Conservation (phyloP, 306 rosid genomes). For the Leucaena leucocephala region DNA sequence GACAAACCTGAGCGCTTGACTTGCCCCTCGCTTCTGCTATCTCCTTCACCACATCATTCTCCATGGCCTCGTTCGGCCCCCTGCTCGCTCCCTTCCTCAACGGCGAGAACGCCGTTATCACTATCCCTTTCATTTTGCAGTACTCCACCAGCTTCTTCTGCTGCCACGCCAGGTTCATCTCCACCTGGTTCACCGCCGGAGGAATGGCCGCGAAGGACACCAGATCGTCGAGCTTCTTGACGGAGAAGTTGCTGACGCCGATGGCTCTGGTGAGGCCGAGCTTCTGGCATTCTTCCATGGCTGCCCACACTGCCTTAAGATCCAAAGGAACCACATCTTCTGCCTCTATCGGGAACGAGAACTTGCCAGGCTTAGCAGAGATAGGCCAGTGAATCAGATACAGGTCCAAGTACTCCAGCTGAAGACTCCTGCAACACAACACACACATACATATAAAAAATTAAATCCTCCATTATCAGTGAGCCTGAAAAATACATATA, state of each 20-base stretch:
- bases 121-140: slow-evolving; percentile 52
- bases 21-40: slow-evolving; percentile 54
- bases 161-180: slow-evolving; percentile 71
- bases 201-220: slow-evolving; percentile 38
- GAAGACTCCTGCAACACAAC: slow-evolving; percentile 41
- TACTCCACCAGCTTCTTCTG: slow-evolving; percentile 58
- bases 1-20: slow-evolving; percentile 52
- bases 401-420: slow-evolving; percentile 51
- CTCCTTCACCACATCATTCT: slow-evolving; percentile 48
- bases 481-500: too few relatives aligned
- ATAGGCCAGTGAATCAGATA: slow-evolving; percentile 49
- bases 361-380: slow-evolving; percentile 41
- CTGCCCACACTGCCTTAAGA: slow-evolving; percentile 54
- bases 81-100: slow-evolving; percentile 60
- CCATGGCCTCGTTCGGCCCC: slow-evolving; percentile 58
- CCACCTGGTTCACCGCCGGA: slow-evolving; percentile 66
- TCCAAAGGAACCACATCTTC: slow-evolving; percentile 50
- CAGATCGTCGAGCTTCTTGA: slow-evolving; percentile 43
- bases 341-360: slow-evolving; percentile 35
- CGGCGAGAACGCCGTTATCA: slow-evolving; percentile 62
- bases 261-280: slow-evolving; percentile 55
- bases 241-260: slow-evolving; percentile 62
- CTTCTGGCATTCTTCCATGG: slow-evolving; percentile 47
- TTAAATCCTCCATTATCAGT: neutral
- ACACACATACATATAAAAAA: too few relatives aligned